Percentiles rank a stretch among this genome's conserved stretches.
Evolutionary conservation across 208 protist species (phyloP).

Genomic region (Leishmania major): DNA sequence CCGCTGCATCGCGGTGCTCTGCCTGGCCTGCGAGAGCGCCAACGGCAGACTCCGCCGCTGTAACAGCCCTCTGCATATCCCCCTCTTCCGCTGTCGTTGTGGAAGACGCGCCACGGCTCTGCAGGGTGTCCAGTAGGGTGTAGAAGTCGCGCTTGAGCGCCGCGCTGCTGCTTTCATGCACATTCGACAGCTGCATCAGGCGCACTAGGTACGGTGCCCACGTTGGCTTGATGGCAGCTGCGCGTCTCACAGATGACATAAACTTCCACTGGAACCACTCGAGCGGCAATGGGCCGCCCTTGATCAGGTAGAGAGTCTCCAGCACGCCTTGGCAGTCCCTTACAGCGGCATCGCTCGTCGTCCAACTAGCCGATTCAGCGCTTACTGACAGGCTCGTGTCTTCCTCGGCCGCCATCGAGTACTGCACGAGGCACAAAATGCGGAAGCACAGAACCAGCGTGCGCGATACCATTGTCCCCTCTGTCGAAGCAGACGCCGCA

Average conservation of each 20-base stretch:
- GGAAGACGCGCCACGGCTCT: neutral
- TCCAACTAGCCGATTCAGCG: neutral
- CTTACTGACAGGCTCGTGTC: neutral
- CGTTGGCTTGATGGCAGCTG: constrained; percentile 6
- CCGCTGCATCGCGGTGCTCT: neutral
- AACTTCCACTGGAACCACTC: constrained; percentile 58
- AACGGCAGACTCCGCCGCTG: neutral
- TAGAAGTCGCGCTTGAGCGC: constrained; percentile 54
- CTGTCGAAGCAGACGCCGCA: neutral
- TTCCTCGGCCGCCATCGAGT: constrained; percentile 23
- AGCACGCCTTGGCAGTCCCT: constrained; percentile 26
- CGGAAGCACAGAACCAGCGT: constrained; percentile 73
- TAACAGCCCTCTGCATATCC: neutral
- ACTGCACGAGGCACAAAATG: constrained; percentile 49
- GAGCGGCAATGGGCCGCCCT: constrained; percentile 43
- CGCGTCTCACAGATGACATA: constrained; percentile 25
- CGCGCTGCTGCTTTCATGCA: constrained; percentile 30
- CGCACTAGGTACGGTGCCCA: constrained; percentile 43
- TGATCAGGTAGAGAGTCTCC: constrained; percentile 30
- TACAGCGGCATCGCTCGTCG: constrained; percentile 19
- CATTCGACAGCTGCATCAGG: constrained; percentile 50
- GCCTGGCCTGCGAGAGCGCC: neutral
- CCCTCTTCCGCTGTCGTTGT: neutral
- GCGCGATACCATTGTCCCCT: constrained; percentile 54
- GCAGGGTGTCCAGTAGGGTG: constrained; percentile 36